Evolutionary conservation across 2,329 filamentous ascomycete genomes (phyloP), one percentile per base, ranked within the genome.

Genomic region (Magnaporthiopsis incrustans): DNA sequence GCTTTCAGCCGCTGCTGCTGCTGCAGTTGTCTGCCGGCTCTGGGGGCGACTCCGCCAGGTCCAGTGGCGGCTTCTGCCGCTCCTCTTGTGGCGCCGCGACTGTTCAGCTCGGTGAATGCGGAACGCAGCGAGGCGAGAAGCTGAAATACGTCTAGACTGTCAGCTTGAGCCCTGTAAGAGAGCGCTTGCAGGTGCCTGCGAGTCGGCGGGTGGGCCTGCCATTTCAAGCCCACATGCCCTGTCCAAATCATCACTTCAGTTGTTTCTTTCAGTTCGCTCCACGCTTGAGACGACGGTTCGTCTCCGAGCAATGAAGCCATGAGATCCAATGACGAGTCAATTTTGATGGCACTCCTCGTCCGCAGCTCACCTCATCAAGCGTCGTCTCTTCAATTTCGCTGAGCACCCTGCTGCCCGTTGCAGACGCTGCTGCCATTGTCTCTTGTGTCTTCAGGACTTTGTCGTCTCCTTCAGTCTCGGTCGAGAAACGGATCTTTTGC

Each of bases 351-450:
- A n/a, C 11, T 25, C 10, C 8, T 10, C 14, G n/a, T 11, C 10
- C 22, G 7, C 44, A 60, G 25, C 70, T 35, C 67, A 88, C 86
- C 79, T 87, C 82, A 70, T 88, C 84, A 57, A 88, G 74, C 71
- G 76, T 86, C 66, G 75, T 77, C 72, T 84, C 82, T 69, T 85
- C 82, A 62, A 87, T 75, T 70, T 87, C 84, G 4, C 73, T 76
- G 60, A 89, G 72, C 64, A 87, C 64, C 65, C 79, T 72, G 57
- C 75, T 76, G 26, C 86, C 85, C 8, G 78, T 75, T 32, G 73
- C 73, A 60, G 74, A 76, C 64, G 79, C 69, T 4, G 67, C 78
- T 69, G 77, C 75, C 67, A 69, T 64, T 6, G 69, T 66, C 65
- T 74, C 71, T 71, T 32, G 8, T 22, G 44, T 22, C 44, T 32